These are phyloP conservation scores for Monosporozyma aquatica DNA, from an alignment of 805 yeast genomes.

Conservation along the genomic window DNA sequence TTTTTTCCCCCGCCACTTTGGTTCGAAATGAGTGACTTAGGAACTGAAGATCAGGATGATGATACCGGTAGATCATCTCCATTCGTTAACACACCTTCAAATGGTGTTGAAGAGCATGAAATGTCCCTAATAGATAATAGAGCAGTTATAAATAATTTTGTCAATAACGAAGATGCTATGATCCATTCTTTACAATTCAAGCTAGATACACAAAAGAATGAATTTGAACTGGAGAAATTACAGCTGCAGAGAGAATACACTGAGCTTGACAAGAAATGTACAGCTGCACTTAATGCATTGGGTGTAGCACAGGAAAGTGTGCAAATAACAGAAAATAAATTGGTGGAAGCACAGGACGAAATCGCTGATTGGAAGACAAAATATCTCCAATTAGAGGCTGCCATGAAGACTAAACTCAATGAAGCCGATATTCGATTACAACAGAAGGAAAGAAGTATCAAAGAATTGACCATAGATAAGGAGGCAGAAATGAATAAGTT, in stretches of 20 bases:
- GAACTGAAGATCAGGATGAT: not conserved
- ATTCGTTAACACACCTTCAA: conserved; percentile 29
- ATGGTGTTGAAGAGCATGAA: conserved; percentile 2
- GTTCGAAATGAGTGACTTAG: not conserved
- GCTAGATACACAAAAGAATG: conserved; percentile 31
- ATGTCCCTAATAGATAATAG: too few species aligned
- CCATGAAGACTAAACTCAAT: conserved; percentile 18
- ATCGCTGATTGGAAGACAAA: not conserved
- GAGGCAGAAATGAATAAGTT: conserved; percentile 14
- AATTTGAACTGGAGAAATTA: conserved; percentile 29
- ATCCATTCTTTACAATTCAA: conserved; percentile 29
- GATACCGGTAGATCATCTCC: conserved; percentile 32
- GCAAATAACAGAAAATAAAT: not conserved
- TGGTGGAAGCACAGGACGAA: not conserved
- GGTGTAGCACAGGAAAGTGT: too few species aligned
- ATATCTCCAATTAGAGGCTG: not conserved
- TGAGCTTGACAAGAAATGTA: conserved; percentile 26
- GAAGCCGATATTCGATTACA: conserved; percentile 7
- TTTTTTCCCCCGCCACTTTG: too few species aligned
- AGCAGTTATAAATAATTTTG: too few species aligned
- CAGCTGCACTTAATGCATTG: conserved; percentile 25
- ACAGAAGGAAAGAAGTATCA: conserved; percentile 24
- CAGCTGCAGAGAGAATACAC: conserved; percentile 18
- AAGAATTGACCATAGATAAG: conserved; percentile 32
- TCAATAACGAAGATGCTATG: too few species aligned